A percentile compares a stretch with the other conserved stretches of the same genome.
Conservation (phyloP, 2,329 filamentous ascomycete genomes). For the Diplodia corticola region DNA sequence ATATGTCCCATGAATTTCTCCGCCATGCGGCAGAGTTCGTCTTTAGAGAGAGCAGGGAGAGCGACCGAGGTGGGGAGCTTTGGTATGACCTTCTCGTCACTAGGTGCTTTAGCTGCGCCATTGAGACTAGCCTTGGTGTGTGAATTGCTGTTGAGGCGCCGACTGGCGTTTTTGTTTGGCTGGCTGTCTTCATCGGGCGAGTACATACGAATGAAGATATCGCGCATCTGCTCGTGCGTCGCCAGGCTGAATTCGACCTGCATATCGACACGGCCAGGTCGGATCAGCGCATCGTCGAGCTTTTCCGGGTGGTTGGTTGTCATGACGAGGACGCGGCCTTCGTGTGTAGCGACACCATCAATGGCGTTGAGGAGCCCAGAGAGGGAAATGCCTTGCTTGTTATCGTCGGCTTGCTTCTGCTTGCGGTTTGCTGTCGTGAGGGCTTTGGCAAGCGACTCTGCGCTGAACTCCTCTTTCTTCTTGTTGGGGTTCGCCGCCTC, state of each 20-base stretch:
- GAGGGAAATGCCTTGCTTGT: conserved; percentile 62
- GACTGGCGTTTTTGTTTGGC: neutral
- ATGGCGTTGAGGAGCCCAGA: conserved; percentile 81
- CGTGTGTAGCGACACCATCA: conserved; percentile 76
- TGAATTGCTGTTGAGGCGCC: neutral
- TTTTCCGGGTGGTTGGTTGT: conserved; percentile 75
- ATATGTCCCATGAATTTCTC: conserved; percentile 47
- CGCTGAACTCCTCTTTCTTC: conserved; percentile 25
- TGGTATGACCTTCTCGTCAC: neutral
- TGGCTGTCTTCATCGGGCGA: conserved; percentile 23
- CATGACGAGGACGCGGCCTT: conserved; percentile 79
- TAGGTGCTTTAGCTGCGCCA: neutral
- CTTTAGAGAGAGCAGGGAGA: neutral
- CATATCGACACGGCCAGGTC: conserved; percentile 70
- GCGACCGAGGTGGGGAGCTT: neutral
- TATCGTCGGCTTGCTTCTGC: conserved; percentile 26
- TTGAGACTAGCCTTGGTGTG: neutral
- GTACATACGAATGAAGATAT: conserved; percentile 48
- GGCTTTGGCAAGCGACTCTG: conserved; percentile 24
- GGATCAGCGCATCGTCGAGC: conserved; percentile 71
- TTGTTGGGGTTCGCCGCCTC: conserved; percentile 25
- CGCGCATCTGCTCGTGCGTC: conserved; percentile 41
- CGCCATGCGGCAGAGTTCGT: conserved; percentile 43
- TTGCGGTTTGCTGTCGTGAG: conserved; percentile 24
- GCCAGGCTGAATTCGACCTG: conserved; percentile 61